A percentile compares a stretch with the other conserved stretches of the same genome.
Conservation (phyloP, 2,329 filamentous ascomycete genomes). For the Pestalotiopsis sp. region DNA sequence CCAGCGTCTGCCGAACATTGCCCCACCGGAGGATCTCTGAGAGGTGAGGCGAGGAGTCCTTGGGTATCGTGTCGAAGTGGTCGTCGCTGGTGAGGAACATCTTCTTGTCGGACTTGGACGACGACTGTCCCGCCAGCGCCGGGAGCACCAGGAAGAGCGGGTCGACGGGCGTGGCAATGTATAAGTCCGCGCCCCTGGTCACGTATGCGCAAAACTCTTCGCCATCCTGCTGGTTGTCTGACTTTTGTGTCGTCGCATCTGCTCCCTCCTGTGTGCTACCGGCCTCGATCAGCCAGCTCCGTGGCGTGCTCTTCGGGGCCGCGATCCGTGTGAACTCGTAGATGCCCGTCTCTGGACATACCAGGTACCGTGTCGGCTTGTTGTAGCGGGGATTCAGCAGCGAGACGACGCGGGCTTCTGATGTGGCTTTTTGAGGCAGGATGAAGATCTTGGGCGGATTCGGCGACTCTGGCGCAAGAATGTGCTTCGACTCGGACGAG, state of each 20-base stretch:
- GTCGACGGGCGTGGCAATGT: conserved; percentile 83
- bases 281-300: conserved; percentile 64
- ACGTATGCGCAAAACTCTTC: conserved; percentile 41
- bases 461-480: conserved; percentile 39
- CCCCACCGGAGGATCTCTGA: conserved; percentile 55
- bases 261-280: conserved; percentile 9
- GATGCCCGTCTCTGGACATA: conserved; percentile 63
- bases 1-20: conserved; percentile 54
- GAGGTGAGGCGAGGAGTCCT: conserved; percentile 59
- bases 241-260: conserved; percentile 19
- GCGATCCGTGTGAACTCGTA: conserved; percentile 66
- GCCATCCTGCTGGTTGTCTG: conserved; percentile 13
- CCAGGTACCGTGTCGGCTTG: conserved; percentile 60
- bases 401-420: conserved; percentile 60
- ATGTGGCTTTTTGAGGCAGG: conserved; percentile 55
- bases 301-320: conserved; percentile 53
- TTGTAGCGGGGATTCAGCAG: conserved; percentile 61
- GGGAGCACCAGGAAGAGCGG: conserved; percentile 83
- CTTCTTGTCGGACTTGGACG: conserved; percentile 54
- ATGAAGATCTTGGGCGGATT: conserved; percentile 61
- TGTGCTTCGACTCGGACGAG: conserved; percentile 40
- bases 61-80: conserved; percentile 65
- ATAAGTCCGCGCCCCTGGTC: conserved; percentile 72
- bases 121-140: conserved; percentile 54
- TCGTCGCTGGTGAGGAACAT: conserved; percentile 73